Evolutionary conservation across 441 rosid species (phyloP), one percentile per base, ranked within the genome.

Genomic region (Croton setiger): DNA sequence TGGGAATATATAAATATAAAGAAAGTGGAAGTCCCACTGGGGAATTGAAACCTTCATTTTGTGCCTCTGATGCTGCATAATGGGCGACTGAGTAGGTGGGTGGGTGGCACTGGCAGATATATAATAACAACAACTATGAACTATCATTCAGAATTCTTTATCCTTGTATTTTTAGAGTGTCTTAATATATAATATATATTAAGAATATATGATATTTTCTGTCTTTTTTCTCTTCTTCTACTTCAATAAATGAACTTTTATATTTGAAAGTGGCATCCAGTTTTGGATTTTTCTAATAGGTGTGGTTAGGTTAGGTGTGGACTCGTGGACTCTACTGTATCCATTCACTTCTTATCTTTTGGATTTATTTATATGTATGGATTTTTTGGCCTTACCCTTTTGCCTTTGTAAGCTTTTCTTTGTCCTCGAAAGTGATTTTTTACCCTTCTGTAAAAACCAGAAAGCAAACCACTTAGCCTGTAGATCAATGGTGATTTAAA

Each of bases 1-100:
- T 62, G 67, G 73, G 67, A n/a, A n/a, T n/a, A n/a, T n/a, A n/a
- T n/a, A n/a, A n/a, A 47, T 59, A 60, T 7, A 61, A 54, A 43
- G 45, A 27, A 70, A 54, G 68, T 63, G 68, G 72, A 69, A 12
- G 21, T 66, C 66, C 63, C 54, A 77, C 67, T 73, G 59, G 23
- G 20, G 54, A 52, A 20, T 11, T 61, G 12, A 37, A 8, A 39
- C 3, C 23, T 13, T 11, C 47, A 7, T 41, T 41, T 60, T n/a
- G 15, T 27, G 4, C 48, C 44, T 33, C 47, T 41, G 59, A 13
- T 27, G 20, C 41, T 57, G 60, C 60, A 33, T 15, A 8, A 62
- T 57, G 60, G 56, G 54, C 31, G 31, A 27, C 1, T 27, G 61
- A 53, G 58, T 63, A 69, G 63, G 64, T 54, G 56, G 65, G 73